Percentiles rank a stretch among this genome's conserved stretches.
phyloP scores from a whole-genome alignment of 768 basidiomycete species.

The Erythrobasidium yunnanense region DNA sequence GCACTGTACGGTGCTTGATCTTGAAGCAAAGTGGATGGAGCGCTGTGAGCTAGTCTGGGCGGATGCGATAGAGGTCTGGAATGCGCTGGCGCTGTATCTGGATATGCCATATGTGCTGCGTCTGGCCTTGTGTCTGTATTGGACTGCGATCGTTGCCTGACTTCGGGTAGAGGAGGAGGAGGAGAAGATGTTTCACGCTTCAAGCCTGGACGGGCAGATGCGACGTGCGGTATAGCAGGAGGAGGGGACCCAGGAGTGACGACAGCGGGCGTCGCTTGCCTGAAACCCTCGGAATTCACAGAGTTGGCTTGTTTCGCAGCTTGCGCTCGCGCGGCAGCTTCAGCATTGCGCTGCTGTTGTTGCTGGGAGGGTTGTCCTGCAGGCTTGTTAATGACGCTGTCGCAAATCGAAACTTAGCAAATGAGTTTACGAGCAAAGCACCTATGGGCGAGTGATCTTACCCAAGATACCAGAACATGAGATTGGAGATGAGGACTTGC shows the following conservation, averaged over 20 bases:
- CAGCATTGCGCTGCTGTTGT: conserved; percentile 28
- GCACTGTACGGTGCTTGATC: too few relatives aligned
- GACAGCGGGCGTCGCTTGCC: neutral
- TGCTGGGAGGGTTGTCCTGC: conserved; percentile 1
- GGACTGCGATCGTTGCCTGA: neutral
- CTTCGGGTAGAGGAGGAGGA: neutral
- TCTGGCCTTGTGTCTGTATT: neutral
- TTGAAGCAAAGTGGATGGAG: too few relatives aligned
- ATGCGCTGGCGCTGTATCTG: neutral
- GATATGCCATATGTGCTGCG: neutral
- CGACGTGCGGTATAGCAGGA: conserved; percentile 3
- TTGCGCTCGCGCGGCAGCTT: conserved; percentile 16
- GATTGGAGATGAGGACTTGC: conserved; percentile 61
- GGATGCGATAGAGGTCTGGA: neutral
- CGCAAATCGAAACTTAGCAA: conserved; percentile 39
- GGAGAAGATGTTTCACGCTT: neutral
- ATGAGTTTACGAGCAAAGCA: conserved; percentile 28
- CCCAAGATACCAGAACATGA: conserved; percentile 99
- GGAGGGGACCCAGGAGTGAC: too few relatives aligned
- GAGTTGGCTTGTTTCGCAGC: too few relatives aligned
- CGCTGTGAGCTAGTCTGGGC: too few relatives aligned
- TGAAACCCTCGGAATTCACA: neutral
- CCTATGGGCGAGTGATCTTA: conserved; percentile 51
- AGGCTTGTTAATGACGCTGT: conserved; percentile 40
- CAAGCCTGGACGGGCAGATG: conserved; percentile 2